Conservation (phyloP, 73 alveolate species). For the Tetrahymena thermophila region DNA sequence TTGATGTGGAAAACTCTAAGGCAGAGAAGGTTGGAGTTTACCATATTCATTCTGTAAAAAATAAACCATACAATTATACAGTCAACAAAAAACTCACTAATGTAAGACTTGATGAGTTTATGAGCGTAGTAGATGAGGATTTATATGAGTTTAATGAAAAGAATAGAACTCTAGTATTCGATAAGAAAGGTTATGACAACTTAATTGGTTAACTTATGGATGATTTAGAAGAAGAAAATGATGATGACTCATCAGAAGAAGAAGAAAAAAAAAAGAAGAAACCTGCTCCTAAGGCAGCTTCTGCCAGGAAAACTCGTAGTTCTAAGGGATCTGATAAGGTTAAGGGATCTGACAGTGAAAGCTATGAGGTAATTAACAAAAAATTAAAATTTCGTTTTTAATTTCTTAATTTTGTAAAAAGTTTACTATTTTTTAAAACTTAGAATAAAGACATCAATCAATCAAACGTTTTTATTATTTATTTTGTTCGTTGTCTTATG, state of each 20-base stretch:
- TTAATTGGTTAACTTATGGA: not conserved
- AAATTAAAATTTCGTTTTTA: not conserved
- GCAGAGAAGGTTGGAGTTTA: not conserved
- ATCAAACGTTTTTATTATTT: not conserved
- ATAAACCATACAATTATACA: not conserved
- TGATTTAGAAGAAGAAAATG: not conserved
- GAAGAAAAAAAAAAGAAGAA: not conserved
- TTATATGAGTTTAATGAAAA: not conserved
- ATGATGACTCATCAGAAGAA: not conserved
- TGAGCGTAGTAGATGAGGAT: not conserved
- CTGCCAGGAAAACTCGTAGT: not conserved
- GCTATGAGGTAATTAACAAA: not conserved
- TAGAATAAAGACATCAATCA: not conserved
- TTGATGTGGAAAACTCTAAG: not conserved
- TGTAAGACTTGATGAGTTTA: not conserved
- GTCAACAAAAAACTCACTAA: not conserved
- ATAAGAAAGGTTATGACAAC: not conserved
- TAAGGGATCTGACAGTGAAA: not conserved
- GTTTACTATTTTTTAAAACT: not conserved
- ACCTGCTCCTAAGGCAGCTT: not conserved
- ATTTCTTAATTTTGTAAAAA: not conserved
- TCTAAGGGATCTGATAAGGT: not conserved
- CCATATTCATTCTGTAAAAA: not conserved
- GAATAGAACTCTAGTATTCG: not conserved
- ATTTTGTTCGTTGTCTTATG: not conserved